Percentiles rank a stretch among this genome's conserved stretches.
Evolutionary conservation across 371 early-diverging fungal genomes (phyloP).

Genomic region (Batkoa obscura): DNA sequence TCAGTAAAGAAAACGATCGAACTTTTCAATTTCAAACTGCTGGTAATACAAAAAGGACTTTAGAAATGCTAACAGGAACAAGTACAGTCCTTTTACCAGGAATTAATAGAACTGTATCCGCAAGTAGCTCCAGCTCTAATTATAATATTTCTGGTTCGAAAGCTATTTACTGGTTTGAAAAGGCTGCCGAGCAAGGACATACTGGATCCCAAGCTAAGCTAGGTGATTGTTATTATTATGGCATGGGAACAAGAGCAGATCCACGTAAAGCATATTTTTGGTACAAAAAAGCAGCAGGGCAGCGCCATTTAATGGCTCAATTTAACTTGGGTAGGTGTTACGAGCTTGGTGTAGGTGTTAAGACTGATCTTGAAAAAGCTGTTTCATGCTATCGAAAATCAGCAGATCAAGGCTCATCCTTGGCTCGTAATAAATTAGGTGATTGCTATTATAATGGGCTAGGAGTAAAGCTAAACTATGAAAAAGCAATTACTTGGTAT

Average conservation of each 20-base stretch:
- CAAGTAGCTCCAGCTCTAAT: constrained; percentile 54
- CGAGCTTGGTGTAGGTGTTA: constrained; percentile 54
- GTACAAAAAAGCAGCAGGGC: constrained; percentile 46
- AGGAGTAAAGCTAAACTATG: constrained; percentile 34
- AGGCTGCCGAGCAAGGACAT: constrained; percentile 46
- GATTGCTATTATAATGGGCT: constrained; percentile 61
- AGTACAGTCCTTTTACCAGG: constrained; percentile 44
- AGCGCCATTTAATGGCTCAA: constrained; percentile 43
- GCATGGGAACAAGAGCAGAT: constrained; percentile 50
- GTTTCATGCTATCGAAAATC: constrained; percentile 25
- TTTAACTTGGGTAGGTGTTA: constrained; percentile 67
- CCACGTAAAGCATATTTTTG: constrained; percentile 48
- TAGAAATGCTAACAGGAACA: constrained; percentile 74
- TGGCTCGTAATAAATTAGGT: constrained; percentile 59
- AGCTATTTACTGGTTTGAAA: constrained; percentile 46
- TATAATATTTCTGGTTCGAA: constrained; percentile 43
- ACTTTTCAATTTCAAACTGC: constrained; percentile 44
- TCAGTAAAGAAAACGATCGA: constrained; percentile 25
- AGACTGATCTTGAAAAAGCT: constrained; percentile 31
- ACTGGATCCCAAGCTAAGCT: constrained; percentile 55
- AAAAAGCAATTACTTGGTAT: constrained; percentile 43
- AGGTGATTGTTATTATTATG: constrained; percentile 82
- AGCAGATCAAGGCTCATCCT: constrained; percentile 28
- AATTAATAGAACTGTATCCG: constrained; percentile 37
- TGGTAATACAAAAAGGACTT: constrained; percentile 62